Conservation (phyloP, 163 green algal species). For the Scenedesmus sp. region DNA sequence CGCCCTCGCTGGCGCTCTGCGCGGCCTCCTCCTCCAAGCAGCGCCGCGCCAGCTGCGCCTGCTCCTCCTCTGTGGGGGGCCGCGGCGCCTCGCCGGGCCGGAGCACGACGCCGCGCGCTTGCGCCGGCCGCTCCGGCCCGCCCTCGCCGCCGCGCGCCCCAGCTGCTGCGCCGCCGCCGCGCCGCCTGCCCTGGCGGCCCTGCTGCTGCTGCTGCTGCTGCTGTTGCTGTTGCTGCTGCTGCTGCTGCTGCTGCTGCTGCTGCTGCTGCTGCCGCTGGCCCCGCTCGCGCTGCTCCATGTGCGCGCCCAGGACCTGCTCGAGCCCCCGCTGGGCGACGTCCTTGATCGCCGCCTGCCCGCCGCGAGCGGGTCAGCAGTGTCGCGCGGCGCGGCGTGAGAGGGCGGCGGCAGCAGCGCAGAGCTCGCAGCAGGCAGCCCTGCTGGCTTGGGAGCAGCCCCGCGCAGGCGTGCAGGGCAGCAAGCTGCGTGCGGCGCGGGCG, state of each 20-base stretch:
- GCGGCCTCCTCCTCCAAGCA: too few species aligned
- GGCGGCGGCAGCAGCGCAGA: not conserved
- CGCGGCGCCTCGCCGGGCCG: too few species aligned
- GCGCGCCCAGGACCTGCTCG: not conserved
- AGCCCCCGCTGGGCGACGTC: not conserved
- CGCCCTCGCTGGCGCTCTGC: too few species aligned
- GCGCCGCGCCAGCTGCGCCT: too few species aligned
- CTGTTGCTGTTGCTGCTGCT: not conserved
- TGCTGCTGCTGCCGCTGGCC: not conserved
- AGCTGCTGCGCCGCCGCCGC: not conserved
- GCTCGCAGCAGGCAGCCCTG: not conserved
- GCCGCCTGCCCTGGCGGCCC: not conserved
- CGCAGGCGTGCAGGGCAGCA: not conserved
- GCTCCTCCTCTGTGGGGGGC: too few species aligned
- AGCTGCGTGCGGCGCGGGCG: too few species aligned
- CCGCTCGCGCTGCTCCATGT: not conserved
- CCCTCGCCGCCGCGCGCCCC: too few species aligned
- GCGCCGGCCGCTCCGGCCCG: not conserved
- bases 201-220: constrained; percentile 16
- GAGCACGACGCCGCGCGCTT: not conserved
- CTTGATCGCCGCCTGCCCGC: not conserved
- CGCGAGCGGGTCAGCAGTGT: not conserved
- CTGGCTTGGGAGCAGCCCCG: not conserved
- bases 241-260: constrained; percentile 21
- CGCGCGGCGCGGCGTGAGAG: too few species aligned